A percentile compares a stretch with the other conserved stretches of the same genome.
Evolutionary conservation across 306 rosid genomes (phyloP).

Genomic region (Hippophae rhamnoides): DNA sequence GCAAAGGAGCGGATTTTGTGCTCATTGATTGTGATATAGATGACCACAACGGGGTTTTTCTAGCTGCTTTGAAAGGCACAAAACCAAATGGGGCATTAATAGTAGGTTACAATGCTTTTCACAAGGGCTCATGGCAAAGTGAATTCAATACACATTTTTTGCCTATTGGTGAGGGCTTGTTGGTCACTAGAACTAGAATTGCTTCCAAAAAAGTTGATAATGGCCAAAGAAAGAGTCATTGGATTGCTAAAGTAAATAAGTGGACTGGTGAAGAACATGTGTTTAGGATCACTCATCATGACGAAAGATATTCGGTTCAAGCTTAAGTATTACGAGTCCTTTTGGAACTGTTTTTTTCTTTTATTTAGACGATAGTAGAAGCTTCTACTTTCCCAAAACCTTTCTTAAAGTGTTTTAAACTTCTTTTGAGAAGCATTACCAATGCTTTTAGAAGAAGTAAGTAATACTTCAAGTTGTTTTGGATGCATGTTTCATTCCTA

Average conservation of each 20-base stretch:
- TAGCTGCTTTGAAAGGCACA: conserved; percentile 31
- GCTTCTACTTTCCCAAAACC: no score
- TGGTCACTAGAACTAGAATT: conserved; percentile 22
- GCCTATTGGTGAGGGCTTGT: conserved; percentile 48
- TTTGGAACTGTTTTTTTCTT: background rate
- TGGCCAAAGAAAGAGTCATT: conserved; percentile 21
- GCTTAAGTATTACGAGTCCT: conserved; percentile 6
- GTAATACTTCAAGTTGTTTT: no score
- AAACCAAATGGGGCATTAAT: conserved; percentile 27
- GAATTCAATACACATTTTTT: conserved; percentile 28
- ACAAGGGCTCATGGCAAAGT: conserved; percentile 25
- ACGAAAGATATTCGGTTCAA: conserved; percentile 15
- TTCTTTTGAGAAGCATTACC: no score
- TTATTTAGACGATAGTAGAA: no score
- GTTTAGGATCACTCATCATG: conserved; percentile 32
- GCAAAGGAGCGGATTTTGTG: conserved; percentile 46
- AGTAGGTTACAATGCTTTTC: conserved; percentile 38
- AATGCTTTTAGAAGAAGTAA: no score
- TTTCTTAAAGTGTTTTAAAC: no score
- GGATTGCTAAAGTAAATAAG: conserved; percentile 41
- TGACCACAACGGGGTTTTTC: conserved; percentile 25
- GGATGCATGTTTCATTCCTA: no score
- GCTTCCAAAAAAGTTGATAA: conserved; percentile 2
- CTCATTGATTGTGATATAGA: conserved; percentile 39
- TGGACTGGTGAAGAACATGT: conserved; percentile 50